Evolutionary conservation across 148 eudicot genomes (phyloP).

Genomic region (Linanthus parryae): DNA sequence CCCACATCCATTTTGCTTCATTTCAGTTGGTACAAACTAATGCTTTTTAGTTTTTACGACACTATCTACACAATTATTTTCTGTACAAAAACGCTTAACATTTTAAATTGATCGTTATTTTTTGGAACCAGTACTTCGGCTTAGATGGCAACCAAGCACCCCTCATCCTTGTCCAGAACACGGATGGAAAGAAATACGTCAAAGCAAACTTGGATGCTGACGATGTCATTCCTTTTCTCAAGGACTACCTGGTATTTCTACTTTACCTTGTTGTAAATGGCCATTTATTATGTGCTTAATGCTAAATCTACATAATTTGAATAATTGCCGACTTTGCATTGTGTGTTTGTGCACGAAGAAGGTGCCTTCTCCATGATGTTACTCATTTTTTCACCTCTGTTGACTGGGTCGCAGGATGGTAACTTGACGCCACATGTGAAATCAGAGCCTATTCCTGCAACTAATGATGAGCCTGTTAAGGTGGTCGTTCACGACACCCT

Average conservation of each 20-base stretch:
- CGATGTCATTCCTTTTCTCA: constrained; percentile 66
- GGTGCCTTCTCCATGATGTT: too few relatives aligned
- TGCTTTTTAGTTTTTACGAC: not conserved
- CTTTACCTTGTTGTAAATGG: too few relatives aligned
- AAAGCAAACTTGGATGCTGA: constrained; percentile 72
- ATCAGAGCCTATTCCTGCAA: constrained; percentile 57
- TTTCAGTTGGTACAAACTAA: not conserved
- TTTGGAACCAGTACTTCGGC: constrained; percentile 57
- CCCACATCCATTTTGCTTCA: too few relatives aligned
- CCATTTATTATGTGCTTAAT: too few relatives aligned
- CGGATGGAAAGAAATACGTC: constrained; percentile 74
- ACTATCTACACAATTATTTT: not conserved
- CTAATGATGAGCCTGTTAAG: constrained; percentile 60
- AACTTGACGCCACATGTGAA: constrained; percentile 40
- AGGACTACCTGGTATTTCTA: constrained; percentile 82
- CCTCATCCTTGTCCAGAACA: constrained; percentile 63
- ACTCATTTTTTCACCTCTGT: not conserved
- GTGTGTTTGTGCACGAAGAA: too few relatives aligned
- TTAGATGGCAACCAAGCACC: constrained; percentile 75
- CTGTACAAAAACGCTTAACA: not conserved
- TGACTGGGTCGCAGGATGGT: constrained; percentile 41
- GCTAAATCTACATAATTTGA: too few relatives aligned
- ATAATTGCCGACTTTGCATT: too few relatives aligned
- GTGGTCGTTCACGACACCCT: constrained; percentile 62
- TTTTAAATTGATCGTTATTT: constrained; percentile 9